These are phyloP conservation scores for Tephrocybe sp. DNA, from an alignment of 768 basidiomycete species.

Conservation along the genomic window DNA sequence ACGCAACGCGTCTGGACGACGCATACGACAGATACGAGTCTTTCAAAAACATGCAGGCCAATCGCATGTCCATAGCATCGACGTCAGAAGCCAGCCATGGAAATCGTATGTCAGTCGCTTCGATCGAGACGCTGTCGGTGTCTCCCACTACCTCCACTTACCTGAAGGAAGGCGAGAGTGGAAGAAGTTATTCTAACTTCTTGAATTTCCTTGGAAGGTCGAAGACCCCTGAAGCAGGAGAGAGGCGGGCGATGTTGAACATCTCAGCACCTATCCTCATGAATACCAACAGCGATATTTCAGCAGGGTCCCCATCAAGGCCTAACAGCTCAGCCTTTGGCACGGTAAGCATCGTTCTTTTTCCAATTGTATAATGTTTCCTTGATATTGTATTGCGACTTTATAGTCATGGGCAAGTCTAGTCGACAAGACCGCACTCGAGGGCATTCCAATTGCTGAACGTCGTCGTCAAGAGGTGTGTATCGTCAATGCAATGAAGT, in stretches of 20 bases:
- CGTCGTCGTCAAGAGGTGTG: conserved; percentile 85
- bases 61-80: conserved; percentile 62
- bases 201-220: conserved; percentile 63
- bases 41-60: conserved; percentile 59
- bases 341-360: conserved; percentile 44
- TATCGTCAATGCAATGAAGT: neutral
- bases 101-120: conserved; percentile 63
- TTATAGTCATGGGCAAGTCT: conserved; percentile 88
- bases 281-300: conserved; percentile 22
- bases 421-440: conserved; percentile 80
- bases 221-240: conserved; percentile 52
- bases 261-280: conserved; percentile 70
- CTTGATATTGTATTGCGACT: no score
- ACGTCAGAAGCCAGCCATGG: conserved; percentile 24
- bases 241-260: conserved; percentile 41
- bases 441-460: conserved; percentile 76
- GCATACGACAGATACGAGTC: conserved; percentile 89
- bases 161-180: conserved; percentile 29
- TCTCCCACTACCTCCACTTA: conserved; percentile 39
- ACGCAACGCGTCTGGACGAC: conserved; percentile 62
- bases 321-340: conserved; percentile 67
- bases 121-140: conserved; percentile 47
- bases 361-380: no score
- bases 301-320: conserved; percentile 33
- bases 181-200: conserved; percentile 48